phyloP scores from a whole-genome alignment of 805 yeast species.

The Ogataea parapolymorpha region DNA sequence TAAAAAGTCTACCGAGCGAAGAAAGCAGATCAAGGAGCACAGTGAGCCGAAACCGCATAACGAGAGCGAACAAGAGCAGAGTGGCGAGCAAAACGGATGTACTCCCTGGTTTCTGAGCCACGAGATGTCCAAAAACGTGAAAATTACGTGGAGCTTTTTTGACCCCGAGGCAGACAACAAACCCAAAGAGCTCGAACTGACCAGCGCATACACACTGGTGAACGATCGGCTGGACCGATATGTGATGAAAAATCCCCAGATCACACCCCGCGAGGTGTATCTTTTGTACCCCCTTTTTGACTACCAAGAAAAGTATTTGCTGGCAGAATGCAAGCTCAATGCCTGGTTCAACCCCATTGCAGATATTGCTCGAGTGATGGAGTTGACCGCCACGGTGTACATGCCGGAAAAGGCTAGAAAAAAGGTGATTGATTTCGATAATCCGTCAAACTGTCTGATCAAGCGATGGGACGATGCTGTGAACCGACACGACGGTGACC shows the following conservation, averaged over 20 bases:
- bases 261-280: slow-evolving; percentile 24
- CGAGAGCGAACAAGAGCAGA: neutral
- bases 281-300: slow-evolving; percentile 40
- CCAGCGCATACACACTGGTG: slow-evolving; percentile 22
- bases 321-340: slow-evolving; percentile 50
- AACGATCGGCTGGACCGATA: slow-evolving; percentile 22
- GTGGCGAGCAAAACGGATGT: neutral
- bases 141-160: slow-evolving; percentile 17
- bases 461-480: slow-evolving; percentile 37
- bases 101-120: slow-evolving; percentile 26
- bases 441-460: slow-evolving; percentile 37
- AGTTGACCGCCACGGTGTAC: slow-evolving; percentile 36
- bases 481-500: slow-evolving; percentile 28
- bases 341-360: slow-evolving; percentile 58
- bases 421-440: slow-evolving; percentile 34
- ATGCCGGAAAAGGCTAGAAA: slow-evolving; percentile 37
- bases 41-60: too few species aligned
- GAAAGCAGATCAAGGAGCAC: too few species aligned
- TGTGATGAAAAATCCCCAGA: slow-evolving; percentile 28
- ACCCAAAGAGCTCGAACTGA: slow-evolving; percentile 16
- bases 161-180: slow-evolving; percentile 21
- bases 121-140: slow-evolving; percentile 15
- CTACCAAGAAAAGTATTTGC: slow-evolving; percentile 46
- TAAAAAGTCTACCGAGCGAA: too few species aligned
- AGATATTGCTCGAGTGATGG: slow-evolving; percentile 56